A percentile compares a stretch with the other conserved stretches of the same genome.
phyloP scores from a whole-genome alignment of 2,329 filamentous ascomycete species.

The Diplocarpon rosae region DNA sequence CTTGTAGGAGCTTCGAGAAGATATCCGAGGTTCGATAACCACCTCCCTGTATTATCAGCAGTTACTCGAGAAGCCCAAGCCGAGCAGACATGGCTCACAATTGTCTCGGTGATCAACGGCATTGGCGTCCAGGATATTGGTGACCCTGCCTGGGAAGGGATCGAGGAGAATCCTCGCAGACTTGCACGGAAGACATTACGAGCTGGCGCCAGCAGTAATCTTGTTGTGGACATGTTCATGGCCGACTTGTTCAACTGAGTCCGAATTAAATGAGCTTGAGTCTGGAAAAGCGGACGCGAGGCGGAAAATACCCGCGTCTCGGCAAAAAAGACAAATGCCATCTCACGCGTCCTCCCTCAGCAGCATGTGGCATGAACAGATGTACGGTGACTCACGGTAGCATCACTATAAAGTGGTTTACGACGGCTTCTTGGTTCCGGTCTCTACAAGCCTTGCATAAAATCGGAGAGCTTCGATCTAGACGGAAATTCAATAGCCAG shows the following conservation, averaged over 20 bases:
- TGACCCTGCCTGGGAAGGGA: slow-evolving; percentile 21
- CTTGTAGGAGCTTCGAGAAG: slow-evolving; percentile 71
- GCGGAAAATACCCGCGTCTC: slow-evolving; percentile 11
- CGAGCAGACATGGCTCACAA: slow-evolving; percentile 29
- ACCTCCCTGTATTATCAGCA: slow-evolving; percentile 44
- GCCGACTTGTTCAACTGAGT: neutral
- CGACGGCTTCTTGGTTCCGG: neutral
- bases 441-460: neutral
- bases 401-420: slow-evolving; percentile 11
- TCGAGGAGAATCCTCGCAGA: slow-evolving; percentile 20
- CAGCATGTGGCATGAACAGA: slow-evolving; percentile 23
- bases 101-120: slow-evolving; percentile 42
- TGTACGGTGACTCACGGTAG: slow-evolving; percentile 16
- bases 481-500: neutral
- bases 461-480: neutral
- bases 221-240: slow-evolving; percentile 21
- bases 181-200: slow-evolving; percentile 14
- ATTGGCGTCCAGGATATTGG: slow-evolving; percentile 34
- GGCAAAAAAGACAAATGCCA: slow-evolving; percentile 7
- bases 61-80: neutral
- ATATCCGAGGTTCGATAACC: slow-evolving; percentile 71
- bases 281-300: slow-evolving; percentile 12
- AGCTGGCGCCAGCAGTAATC: slow-evolving; percentile 18
- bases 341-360: neutral
- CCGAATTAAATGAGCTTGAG: neutral